Conservation (phyloP, 2,329 filamentous ascomycete species). For the Hypoxylon sp. region DNA sequence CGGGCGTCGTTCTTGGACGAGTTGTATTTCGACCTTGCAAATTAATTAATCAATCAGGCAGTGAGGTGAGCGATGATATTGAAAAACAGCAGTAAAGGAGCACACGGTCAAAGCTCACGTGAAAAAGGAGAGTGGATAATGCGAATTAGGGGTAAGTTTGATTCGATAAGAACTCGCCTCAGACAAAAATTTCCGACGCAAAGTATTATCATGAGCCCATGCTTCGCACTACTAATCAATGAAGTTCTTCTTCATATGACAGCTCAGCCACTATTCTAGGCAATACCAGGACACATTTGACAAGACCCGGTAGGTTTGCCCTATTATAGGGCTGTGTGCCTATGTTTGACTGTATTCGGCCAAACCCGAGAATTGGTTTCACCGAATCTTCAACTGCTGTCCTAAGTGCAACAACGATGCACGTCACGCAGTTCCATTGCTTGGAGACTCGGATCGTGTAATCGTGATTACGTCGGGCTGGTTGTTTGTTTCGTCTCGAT, state of each 20-base stretch:
- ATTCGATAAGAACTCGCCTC: slow-evolving; percentile 5
- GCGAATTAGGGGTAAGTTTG: neutral
- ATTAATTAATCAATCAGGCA: slow-evolving; percentile 1
- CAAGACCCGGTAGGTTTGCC: too few relatives aligned
- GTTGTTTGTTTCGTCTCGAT: neutral
- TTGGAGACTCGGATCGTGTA: neutral
- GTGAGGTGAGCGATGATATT: neutral
- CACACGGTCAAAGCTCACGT: slow-evolving; percentile 1
- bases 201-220: neutral
- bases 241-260: neutral
- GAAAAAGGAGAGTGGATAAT: neutral
- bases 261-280: neutral
- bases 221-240: neutral
- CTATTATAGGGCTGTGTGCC: slow-evolving; percentile 18
- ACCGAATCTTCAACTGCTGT: slow-evolving; percentile 6
- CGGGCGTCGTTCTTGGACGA: slow-evolving; percentile 7
- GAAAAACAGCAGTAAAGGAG: neutral
- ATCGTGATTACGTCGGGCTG: slow-evolving; percentile 10
- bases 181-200: slow-evolving; percentile 1
- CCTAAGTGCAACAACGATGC: neutral
- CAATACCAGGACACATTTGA: neutral
- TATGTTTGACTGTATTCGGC: neutral
- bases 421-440: neutral
- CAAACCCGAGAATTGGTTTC: slow-evolving; percentile 5
- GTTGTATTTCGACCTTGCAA: slow-evolving; percentile 9